Evolutionary conservation across 2,329 filamentous ascomycete genomes (phyloP), one percentile per base, ranked within the genome.

Genomic region (Nemania serpens): DNA sequence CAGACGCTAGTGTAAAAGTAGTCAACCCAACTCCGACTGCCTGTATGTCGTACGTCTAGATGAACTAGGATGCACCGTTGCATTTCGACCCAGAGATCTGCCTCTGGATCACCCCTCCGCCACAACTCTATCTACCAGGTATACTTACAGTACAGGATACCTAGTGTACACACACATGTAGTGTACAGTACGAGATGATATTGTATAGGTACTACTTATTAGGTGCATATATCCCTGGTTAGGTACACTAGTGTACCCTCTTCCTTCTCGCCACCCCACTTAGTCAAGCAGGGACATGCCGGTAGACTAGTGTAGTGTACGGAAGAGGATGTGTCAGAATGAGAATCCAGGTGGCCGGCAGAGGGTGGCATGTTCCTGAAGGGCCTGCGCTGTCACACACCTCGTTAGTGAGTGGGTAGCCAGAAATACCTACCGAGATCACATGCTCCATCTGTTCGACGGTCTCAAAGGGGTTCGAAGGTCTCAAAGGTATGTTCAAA

Each of bases 31-130:
- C 45, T n/a, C 22, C 45, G 17, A 47, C n/a, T 17, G 20, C 54
- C 37, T 61, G 59, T 29, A 61, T 54, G 48, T 61, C 43, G 41
- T 61, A 57, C 58, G 48, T 56, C 52, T 47, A n/a, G 46, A 55
- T 55, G 51, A 41, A 37, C 45, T 11, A 50, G 33, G 52, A 52
- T 36, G 39, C 52, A 56, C 47, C 18, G 33, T 22, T 55, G 25
- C 25, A 51, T 33, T 46, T 51, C n/a, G 33, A 39, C 22, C 51
- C 25, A 50, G 42, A 60, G 52, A 60, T 60, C 52, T 55, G 22
- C n/a, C 50, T 49, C 47, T 17, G 29, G 49, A 36, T 45, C 34
- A 34, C 13, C 34, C 41, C 50, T 45, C 50, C 39, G 25, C 50
- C 13, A 53, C 25, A 18, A 41, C 50, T 52, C 37, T 33, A 20